Percentiles rank a stretch among this genome's conserved stretches.
These are phyloP conservation scores for Blastomyces percursus DNA, from an alignment of 2,329 filamentous ascomycete genomes.

Conservation along the genomic window DNA sequence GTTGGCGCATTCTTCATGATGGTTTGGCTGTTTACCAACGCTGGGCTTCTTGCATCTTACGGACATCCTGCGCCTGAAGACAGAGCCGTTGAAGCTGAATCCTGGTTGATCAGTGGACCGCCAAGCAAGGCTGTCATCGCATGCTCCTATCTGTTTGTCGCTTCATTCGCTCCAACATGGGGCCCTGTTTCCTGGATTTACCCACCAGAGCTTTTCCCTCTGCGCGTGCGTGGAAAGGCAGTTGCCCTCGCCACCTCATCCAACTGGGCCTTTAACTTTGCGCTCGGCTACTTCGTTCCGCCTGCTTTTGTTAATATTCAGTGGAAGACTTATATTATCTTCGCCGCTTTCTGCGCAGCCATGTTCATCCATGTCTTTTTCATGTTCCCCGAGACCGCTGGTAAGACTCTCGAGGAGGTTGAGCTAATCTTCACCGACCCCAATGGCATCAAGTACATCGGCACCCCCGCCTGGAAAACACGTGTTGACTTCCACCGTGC, in stretches of 20 bases:
- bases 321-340: conserved; percentile 61
- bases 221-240: conserved; percentile 52
- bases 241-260: conserved; percentile 49
- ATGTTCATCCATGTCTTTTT: conserved; percentile 61
- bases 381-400: conserved; percentile 56
- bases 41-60: conserved; percentile 30
- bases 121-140: conserved; percentile 54
- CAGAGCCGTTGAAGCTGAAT: conserved; percentile 25
- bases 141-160: conserved; percentile 62
- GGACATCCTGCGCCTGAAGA: conserved; percentile 32
- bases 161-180: conserved; percentile 56
- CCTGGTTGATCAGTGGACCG: conserved; percentile 27
- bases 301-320: conserved; percentile 48
- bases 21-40: conserved; percentile 36
- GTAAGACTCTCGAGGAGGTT: conserved; percentile 66
- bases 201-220: conserved; percentile 51
- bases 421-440: conserved; percentile 54
- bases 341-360: conserved; percentile 58
- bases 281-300: conserved; percentile 45
- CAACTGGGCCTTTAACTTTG: conserved; percentile 55
- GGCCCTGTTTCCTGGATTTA: conserved; percentile 50
- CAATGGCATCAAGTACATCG: conserved; percentile 27
- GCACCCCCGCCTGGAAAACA: conserved; percentile 32
- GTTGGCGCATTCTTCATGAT: conserved; percentile 54
- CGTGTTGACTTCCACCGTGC: conserved; percentile 22